Conservation (phyloP, 1,284 basidiomycete species). For the Papiliotrema nemorosa region DNA sequence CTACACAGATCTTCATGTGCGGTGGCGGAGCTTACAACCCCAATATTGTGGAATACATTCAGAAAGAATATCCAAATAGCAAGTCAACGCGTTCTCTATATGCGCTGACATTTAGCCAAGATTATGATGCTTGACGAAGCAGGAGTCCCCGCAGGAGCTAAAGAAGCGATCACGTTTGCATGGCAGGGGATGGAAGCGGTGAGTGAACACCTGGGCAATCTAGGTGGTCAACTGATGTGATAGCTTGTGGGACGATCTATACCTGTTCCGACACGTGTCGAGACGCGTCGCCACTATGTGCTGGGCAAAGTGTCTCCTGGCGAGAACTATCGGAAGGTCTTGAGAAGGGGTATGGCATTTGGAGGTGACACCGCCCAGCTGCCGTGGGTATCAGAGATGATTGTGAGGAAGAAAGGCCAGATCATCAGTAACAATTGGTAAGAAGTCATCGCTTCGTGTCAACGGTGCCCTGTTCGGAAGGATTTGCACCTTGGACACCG, state of each 20-base stretch:
- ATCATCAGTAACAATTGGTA: background rate
- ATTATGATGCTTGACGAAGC: slow-evolving; percentile 20
- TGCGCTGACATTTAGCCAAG: slow-evolving; percentile 3
- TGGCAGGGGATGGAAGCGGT: slow-evolving; percentile 18
- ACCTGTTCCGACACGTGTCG: slow-evolving; percentile 11
- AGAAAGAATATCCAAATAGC: slow-evolving; percentile 12
- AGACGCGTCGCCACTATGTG: slow-evolving; percentile 8
- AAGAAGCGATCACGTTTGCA: slow-evolving; percentile 24
- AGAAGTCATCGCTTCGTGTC: no score
- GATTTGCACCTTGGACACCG: no score
- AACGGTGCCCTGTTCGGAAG: no score
- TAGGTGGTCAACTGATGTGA: background rate
- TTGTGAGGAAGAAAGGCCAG: slow-evolving; percentile 8
- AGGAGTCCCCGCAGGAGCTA: slow-evolving; percentile 16
- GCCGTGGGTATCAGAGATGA: slow-evolving; percentile 23
- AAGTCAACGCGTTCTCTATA: background rate
- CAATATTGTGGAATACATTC: slow-evolving; percentile 13
- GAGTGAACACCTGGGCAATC: background rate
- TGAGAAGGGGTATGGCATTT: slow-evolving; percentile 23
- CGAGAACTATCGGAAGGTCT: slow-evolving; percentile 9
- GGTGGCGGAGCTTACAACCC: slow-evolving; percentile 26
- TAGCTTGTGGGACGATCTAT: slow-evolving; percentile 23
- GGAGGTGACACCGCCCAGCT: slow-evolving; percentile 15
- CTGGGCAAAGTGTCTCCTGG: slow-evolving; percentile 21
- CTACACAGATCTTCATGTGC: slow-evolving; percentile 20